Evolutionary conservation across 1,139 yeast species (phyloP).

Genomic region (Nakaseomyces sp.): DNA sequence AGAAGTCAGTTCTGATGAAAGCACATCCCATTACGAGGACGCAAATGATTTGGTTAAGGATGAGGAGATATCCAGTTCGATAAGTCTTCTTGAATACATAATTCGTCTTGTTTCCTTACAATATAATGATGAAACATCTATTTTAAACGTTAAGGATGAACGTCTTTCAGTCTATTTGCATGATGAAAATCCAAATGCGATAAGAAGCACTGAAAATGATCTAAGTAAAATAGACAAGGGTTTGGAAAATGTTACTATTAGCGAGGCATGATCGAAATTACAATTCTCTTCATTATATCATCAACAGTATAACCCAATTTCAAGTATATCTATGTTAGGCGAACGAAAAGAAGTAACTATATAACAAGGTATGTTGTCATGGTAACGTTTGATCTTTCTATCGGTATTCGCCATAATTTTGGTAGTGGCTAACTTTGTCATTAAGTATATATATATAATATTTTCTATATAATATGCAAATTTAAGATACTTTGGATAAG

Average conservation of each 20-base stretch:
- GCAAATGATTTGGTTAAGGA: slow-evolving; percentile 16
- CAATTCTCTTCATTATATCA: too few species aligned
- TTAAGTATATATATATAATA: neutral
- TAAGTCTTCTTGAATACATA: slow-evolving; percentile 59
- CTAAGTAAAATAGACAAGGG: slow-evolving; percentile 16
- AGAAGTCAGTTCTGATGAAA: slow-evolving; percentile 25
- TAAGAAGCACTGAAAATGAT: slow-evolving; percentile 11
- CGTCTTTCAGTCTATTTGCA: slow-evolving; percentile 52
- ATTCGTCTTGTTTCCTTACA: slow-evolving; percentile 57
- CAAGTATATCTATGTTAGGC: too few species aligned
- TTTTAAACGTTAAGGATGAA: slow-evolving; percentile 57
- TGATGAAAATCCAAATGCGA: slow-evolving; percentile 41
- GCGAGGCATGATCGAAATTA: neutral
- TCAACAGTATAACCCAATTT: too few species aligned
- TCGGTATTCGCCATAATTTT: too few species aligned
- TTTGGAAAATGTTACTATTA: slow-evolving; percentile 11
- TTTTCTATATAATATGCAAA: too few species aligned
- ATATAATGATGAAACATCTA: slow-evolving; percentile 47
- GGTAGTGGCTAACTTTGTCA: neutral
- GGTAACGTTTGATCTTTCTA: too few species aligned
- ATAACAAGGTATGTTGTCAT: too few species aligned
- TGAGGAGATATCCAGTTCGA: slow-evolving; percentile 28
- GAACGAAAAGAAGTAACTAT: too few species aligned
- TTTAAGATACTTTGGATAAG: neutral
- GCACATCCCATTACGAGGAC: slow-evolving; percentile 15